These are phyloP conservation scores for Hericium alpestre DNA, from an alignment of 768 basidiomycete species.

Conservation along the genomic window DNA sequence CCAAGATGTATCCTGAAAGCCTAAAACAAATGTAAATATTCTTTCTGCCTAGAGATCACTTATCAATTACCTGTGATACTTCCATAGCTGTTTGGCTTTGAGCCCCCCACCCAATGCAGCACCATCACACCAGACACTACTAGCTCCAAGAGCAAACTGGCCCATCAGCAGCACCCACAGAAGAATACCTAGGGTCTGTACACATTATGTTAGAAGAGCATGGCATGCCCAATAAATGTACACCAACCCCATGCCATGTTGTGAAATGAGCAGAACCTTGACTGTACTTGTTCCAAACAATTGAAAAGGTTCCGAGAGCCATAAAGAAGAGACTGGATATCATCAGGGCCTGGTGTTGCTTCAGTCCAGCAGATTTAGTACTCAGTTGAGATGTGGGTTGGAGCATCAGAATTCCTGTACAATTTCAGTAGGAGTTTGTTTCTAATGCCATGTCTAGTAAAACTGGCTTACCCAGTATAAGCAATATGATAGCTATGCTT, in stretches of 20 bases:
- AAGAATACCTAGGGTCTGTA: constrained; percentile 54
- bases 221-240: background rate
- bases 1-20: constrained; percentile 64
- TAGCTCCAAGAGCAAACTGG: constrained; percentile 55
- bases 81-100: constrained; percentile 70
- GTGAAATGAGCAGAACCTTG: constrained; percentile 47
- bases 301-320: constrained; percentile 46
- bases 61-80: constrained; percentile 57
- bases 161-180: constrained; percentile 49
- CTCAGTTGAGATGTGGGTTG: constrained; percentile 61
- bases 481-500: constrained; percentile 39
- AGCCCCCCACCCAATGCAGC: constrained; percentile 58
- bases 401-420: constrained; percentile 59
- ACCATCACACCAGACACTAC: constrained; percentile 71
- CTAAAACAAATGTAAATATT: constrained; percentile 22
- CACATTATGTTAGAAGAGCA: background rate
- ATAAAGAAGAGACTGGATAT: constrained; percentile 49
- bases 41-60: background rate
- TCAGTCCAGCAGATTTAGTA: constrained; percentile 56
- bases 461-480: constrained; percentile 46
- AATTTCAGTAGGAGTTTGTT: background rate
- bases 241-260: constrained; percentile 65
- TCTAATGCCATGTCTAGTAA: background rate
- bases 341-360: constrained; percentile 59
- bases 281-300: constrained; percentile 51